Base-by-base conservation (phyloP, 768 basidiomycete genomes). In the Hypsizygus marmoreus region DNA sequence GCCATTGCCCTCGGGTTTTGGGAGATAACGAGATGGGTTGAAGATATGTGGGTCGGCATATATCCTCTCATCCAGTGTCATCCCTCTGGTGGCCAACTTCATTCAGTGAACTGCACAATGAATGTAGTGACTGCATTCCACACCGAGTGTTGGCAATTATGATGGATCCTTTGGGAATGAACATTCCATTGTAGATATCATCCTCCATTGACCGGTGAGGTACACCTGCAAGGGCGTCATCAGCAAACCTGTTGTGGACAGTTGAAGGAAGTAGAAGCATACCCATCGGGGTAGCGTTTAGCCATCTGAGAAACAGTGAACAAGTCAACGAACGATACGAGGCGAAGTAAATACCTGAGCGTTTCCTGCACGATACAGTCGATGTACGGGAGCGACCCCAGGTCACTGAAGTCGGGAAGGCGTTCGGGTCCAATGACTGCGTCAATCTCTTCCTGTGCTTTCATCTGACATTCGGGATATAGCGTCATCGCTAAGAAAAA, bases 71-170 rank as follows among this genome's bases (percentile, higher is more conserved):
- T 48, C 40, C 6, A 25, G 46, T 4, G 42, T 22, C 24, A 48
- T 48, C 12, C 13, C 35, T 22, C 35, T 36, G 35, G n/a, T 2
- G 43, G 33, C 43, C 38, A 39, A 30, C 2, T 29, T 17, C n/a
- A 20, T 11, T 39, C 12, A 29, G 34, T 29, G 4, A 17, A 30
- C 11, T 14, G 17, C 4, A 25, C 3, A 12, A 19, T 10, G 20
- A 9, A 25, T 33, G 4, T 7, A 29, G 1, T 11, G 13, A 25
- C 7, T n/a, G n/a, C n/a, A 3, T 23, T 31, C 33, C 50, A 16
- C 19, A 70, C 71, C 63, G 65, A 38, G 64, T 56, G 40, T 72
- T 72, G 0, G 62, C 47, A 40, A 70, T 52, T 38, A 72, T 49
- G 28, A 68, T 56, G 0, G 69, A 62, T 6, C 64, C 65, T 38